A percentile compares a stretch with the other conserved stretches of the same genome.
phyloP scores from a whole-genome alignment of 495 filamentous ascomycete genomes.

The Trichoderma virens region DNA sequence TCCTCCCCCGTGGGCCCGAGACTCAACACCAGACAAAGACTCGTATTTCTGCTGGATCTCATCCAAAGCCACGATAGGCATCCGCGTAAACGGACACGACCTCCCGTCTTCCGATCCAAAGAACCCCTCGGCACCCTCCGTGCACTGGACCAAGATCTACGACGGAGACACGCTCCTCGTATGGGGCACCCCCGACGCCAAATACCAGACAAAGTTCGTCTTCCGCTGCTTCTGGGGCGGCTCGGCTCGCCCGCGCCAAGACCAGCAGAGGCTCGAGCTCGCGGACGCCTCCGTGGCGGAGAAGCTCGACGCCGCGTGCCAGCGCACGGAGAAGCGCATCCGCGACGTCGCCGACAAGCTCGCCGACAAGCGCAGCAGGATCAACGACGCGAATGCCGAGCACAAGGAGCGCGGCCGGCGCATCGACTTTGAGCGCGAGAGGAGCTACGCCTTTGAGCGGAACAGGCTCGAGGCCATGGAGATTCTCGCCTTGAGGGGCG shows the following conservation, averaged over 20 bases:
- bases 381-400: constrained; percentile 16
- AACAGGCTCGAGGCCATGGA: constrained; percentile 29
- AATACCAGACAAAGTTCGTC: constrained; percentile 24
- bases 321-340: constrained; percentile 23
- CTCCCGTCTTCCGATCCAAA: constrained; percentile 43
- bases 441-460: constrained; percentile 32
- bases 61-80: constrained; percentile 62
- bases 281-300: constrained; percentile 16
- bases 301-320: constrained; percentile 22
- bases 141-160: constrained; percentile 59
- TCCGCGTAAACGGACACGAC: constrained; percentile 61
- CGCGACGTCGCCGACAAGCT: constrained; percentile 32
- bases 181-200: constrained; percentile 27
- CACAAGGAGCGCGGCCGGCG: constrained; percentile 6
- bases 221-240: constrained; percentile 42
- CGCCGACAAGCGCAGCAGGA: constrained; percentile 23
- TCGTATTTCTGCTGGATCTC: constrained; percentile 63
- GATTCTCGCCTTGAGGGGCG: constrained; percentile 19
- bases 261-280: constrained; percentile 14
- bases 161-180: constrained; percentile 65
- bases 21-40: constrained; percentile 30
- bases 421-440: constrained; percentile 32
- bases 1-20: constrained; percentile 30
- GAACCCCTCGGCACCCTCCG: constrained; percentile 35
- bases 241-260: constrained; percentile 25